phyloP scores from a whole-genome alignment of 2,329 filamentous ascomycete species.

The Pyricularia sp. region DNA sequence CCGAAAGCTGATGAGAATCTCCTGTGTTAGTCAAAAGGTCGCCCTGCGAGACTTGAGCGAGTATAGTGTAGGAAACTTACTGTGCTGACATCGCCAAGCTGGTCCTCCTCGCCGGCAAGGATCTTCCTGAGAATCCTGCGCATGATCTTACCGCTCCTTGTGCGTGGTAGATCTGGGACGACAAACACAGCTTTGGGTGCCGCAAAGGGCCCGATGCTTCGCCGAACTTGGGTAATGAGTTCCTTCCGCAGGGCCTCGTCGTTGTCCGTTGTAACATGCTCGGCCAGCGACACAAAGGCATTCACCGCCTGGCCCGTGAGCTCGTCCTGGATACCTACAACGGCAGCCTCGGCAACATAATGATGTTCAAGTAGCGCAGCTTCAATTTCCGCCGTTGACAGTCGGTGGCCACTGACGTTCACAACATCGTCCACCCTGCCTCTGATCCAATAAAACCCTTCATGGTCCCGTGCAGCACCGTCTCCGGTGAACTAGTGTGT shows the following conservation, averaged over 20 bases:
- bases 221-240: constrained; percentile 86
- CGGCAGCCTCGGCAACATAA: constrained; percentile 84
- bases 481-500: constrained; percentile 70
- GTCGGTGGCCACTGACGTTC: constrained; percentile 91
- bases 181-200: constrained; percentile 90
- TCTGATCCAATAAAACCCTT: constrained; percentile 99
- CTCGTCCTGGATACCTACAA: constrained; percentile 88
- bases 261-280: constrained; percentile 44
- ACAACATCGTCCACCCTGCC: constrained; percentile 97
- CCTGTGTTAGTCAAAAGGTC: constrained; percentile 8
- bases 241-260: constrained; percentile 81
- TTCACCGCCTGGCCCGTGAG: constrained; percentile 96
- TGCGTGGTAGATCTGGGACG: constrained; percentile 93
- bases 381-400: constrained; percentile 97
- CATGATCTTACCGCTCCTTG: constrained; percentile 98
- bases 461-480: constrained; percentile 89
- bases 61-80: constrained; percentile 40
- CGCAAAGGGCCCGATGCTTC: constrained; percentile 95
- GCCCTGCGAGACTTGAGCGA: constrained; percentile 1
- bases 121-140: constrained; percentile 95
- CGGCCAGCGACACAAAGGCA: constrained; percentile 90
- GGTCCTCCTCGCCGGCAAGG: constrained; percentile 91
- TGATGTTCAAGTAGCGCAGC: constrained; percentile 90
- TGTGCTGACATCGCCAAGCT: constrained; percentile 86
- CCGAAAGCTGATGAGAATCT: constrained; percentile 55